Conservation (phyloP, 176 grass and related monocot genomes). For the Saccharum spontaneum region DNA sequence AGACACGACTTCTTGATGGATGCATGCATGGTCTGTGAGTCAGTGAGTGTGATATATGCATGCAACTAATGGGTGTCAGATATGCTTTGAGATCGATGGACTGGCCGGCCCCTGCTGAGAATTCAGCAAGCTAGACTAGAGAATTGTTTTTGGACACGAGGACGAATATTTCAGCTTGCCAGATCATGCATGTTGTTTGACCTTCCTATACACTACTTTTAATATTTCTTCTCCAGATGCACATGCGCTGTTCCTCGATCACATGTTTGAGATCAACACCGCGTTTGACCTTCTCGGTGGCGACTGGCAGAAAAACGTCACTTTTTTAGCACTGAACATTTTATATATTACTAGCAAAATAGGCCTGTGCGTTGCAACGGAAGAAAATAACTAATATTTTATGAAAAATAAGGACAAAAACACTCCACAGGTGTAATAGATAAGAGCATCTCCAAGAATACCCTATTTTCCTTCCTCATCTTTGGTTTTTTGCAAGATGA, state of each 20-base stretch:
- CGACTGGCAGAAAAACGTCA: neutral
- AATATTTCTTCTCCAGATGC: neutral
- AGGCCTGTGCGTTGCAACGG: too few relatives aligned
- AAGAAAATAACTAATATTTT: too few relatives aligned
- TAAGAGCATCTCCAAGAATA: too few relatives aligned
- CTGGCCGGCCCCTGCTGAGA: neutral
- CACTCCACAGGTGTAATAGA: too few relatives aligned
- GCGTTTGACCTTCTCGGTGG: neutral
- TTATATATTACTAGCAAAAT: too few relatives aligned
- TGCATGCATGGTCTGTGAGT: neutral
- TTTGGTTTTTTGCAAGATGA: too few relatives aligned
- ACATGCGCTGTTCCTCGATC: neutral
- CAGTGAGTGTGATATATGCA: neutral
- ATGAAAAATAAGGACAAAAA: too few relatives aligned
- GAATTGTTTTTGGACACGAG: neutral
- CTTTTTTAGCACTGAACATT: neutral
- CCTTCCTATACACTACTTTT: neutral
- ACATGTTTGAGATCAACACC: constrained; percentile 13
- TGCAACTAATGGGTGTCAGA: constrained; percentile 20
- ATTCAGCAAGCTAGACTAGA: neutral
- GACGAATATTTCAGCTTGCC: neutral
- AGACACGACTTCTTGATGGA: constrained; percentile 24
- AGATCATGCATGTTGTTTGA: constrained; percentile 35
- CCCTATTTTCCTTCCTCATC: too few relatives aligned
- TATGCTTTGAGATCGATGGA: constrained; percentile 9